These are phyloP conservation scores for Diaporthe citrichinensis DNA, from an alignment of 2,329 filamentous ascomycete genomes.

Conservation along the genomic window DNA sequence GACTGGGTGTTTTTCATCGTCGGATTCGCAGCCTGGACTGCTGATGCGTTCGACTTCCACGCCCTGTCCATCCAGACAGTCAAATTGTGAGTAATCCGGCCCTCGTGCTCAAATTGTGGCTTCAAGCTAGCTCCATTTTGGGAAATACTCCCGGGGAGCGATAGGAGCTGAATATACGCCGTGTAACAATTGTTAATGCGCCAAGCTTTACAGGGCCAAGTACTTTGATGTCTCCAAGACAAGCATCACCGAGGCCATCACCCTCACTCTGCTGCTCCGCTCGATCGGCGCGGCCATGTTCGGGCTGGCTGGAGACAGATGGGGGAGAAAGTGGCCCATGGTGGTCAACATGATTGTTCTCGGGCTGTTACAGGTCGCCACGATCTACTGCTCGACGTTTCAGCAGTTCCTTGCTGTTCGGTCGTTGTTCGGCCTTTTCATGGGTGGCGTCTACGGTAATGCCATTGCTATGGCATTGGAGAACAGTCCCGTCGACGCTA, in stretches of 20 bases:
- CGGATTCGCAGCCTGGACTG: slow-evolving; percentile 82
- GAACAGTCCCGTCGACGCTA: slow-evolving; percentile 68
- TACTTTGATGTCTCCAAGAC: slow-evolving; percentile 69
- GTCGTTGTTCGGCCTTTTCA: slow-evolving; percentile 81
- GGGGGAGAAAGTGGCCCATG: slow-evolving; percentile 88
- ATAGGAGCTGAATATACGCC: not conserved
- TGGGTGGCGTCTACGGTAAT: slow-evolving; percentile 86
- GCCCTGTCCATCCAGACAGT: slow-evolving; percentile 83
- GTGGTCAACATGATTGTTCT: slow-evolving; percentile 83
- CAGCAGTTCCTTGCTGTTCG: slow-evolving; percentile 81
- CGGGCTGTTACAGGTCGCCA: slow-evolving; percentile 78
- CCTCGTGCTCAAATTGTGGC: not conserved
- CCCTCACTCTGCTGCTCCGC: slow-evolving; percentile 80
- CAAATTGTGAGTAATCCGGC: slow-evolving; percentile 65
- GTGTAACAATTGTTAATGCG: slow-evolving; percentile 19
- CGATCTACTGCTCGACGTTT: slow-evolving; percentile 82
- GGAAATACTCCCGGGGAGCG: not conserved
- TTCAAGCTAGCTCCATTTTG: slow-evolving; percentile 2
- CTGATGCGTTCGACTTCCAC: slow-evolving; percentile 88
- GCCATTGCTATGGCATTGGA: slow-evolving; percentile 84
- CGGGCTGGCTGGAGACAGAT: slow-evolving; percentile 83
- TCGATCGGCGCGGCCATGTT: slow-evolving; percentile 83
- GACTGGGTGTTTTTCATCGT: slow-evolving; percentile 85
- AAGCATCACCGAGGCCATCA: slow-evolving; percentile 81
- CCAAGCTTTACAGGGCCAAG: slow-evolving; percentile 46